These are phyloP conservation scores for Mastigamoeba balamuthi DNA, from an alignment of 78 protist genomes.

Conservation along the genomic window DNA sequence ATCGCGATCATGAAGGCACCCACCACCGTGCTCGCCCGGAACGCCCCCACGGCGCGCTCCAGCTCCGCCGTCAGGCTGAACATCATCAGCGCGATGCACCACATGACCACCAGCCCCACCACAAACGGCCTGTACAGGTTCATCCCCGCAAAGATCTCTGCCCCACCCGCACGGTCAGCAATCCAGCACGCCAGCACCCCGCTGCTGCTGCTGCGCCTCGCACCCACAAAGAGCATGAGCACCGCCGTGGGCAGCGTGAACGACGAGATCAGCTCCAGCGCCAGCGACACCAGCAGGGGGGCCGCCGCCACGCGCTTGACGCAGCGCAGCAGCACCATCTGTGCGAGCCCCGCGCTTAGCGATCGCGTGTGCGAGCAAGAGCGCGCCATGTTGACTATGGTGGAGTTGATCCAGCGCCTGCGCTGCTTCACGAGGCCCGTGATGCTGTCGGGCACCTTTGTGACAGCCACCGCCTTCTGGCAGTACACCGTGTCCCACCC, in stretches of 20 bases:
- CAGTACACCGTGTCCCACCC: not conserved
- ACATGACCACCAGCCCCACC: not conserved
- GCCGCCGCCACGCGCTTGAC: not conserved
- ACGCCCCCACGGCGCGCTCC: not conserved
- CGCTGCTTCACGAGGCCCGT: not conserved
- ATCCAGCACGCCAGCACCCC: no score
- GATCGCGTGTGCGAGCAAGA: not conserved
- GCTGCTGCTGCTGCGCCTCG: no score
- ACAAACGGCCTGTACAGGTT: not conserved
- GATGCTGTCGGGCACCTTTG: not conserved
- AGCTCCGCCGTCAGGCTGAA: not conserved
- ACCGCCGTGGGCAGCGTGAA: not conserved
- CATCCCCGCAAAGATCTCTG: not conserved
- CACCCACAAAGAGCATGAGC: not conserved
- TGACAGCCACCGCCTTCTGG: not conserved
- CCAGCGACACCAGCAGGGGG: not conserved
- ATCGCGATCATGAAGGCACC: not conserved
- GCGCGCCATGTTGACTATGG: not conserved
- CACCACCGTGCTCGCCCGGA: not conserved
- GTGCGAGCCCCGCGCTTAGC: not conserved
- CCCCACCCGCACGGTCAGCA: no score
- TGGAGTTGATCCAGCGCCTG: not conserved
- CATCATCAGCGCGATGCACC: not conserved
- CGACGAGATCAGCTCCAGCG: not conserved
- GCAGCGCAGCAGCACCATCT: not conserved